A percentile compares a stretch with the other conserved stretches of the same genome.
Conservation (phyloP, 345 rosid genomes). For the Populus nigra region DNA sequence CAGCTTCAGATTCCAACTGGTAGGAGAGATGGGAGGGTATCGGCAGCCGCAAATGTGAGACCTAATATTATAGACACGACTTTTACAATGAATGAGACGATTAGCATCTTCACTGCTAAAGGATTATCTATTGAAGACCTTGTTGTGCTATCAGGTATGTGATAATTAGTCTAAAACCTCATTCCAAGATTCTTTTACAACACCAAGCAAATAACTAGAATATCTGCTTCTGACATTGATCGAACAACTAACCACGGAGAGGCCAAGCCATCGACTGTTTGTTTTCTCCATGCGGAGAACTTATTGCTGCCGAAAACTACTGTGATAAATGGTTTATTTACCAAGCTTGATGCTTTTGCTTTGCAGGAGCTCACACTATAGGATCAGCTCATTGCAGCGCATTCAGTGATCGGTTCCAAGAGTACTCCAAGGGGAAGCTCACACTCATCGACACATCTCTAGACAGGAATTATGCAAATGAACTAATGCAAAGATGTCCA, state of each 20-base stretch:
- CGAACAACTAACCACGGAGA: neutral
- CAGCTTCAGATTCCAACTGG: conserved; percentile 57
- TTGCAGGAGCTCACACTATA: conserved; percentile 71
- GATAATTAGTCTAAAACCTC: neutral
- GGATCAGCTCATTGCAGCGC: conserved; percentile 76
- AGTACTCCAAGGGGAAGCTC: conserved; percentile 49
- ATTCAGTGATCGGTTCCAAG: conserved; percentile 55
- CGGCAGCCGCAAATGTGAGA: conserved; percentile 54
- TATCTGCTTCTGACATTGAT: neutral
- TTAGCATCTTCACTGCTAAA: conserved; percentile 54
- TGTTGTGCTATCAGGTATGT: conserved; percentile 62
- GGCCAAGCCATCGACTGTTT: neutral
- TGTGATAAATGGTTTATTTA: too few relatives aligned
- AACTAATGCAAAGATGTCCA: conserved; percentile 50
- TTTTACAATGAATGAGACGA: conserved; percentile 65
- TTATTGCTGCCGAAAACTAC: neutral
- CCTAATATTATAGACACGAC: conserved; percentile 67
- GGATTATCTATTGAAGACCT: conserved; percentile 68
- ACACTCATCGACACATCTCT: conserved; percentile 49
- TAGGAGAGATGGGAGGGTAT: conserved; percentile 63
- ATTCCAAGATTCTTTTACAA: neutral
- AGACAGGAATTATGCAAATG: conserved; percentile 46
- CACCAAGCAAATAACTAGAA: neutral
- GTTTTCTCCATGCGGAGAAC: neutral
- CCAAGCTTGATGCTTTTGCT: neutral